Base-by-base conservation (phyloP, 1,284 basidiomycete species). In the Sporisorium reilianum region DNA sequence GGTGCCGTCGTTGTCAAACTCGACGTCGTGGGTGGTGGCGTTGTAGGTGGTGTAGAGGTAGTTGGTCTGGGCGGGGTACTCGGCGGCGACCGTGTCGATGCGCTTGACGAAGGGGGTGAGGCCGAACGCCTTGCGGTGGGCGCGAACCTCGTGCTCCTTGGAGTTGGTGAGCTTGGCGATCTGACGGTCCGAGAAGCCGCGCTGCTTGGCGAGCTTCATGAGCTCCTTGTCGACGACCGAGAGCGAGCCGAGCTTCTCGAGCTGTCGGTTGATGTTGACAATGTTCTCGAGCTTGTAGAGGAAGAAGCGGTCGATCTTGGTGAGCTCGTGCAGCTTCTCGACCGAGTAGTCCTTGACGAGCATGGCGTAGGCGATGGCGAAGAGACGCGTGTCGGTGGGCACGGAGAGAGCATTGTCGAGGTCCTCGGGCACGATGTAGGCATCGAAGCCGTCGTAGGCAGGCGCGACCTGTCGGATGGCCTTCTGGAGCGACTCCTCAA, bases 21-120 rank as follows among this genome's bases (percentile, higher is more conserved):
- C 90, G 82, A 99, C 92, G 84, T 99, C 97, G 84, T 99, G 97
- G 69, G 92, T 90, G 1, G 93, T 91, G 8, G 95, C 97, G 84
- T 99, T 98, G 89, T 99, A 99, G 20, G 97, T 98, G 42, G 97
- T 99, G 87, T 99, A 99, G 67, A 99, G 91, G 87, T 99, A 99
- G 88, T 99, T 99, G 82, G 97, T 99, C 87, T 97, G 92, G 4
- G 97, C 97, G 23, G 97, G 97, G 88, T 93, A 99, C 86, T 99
- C 97, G 74, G 97, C 97, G 32, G 96, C 97, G 67, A 99, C 90
- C 4, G 97, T 99, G 86, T 99, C 97, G 87, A 99, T 99, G 72
- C 95, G 93, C 87, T 99, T 99, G 85, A 99, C 97, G 86, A 96
- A 99, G 49, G 97, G 97, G 18, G 92, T 97, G 80, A 99, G 90